Evolutionary conservation across 2,329 filamentous ascomycete species (phyloP), one percentile per base, ranked within the genome.

Genomic region (Didymella segeticola): DNA sequence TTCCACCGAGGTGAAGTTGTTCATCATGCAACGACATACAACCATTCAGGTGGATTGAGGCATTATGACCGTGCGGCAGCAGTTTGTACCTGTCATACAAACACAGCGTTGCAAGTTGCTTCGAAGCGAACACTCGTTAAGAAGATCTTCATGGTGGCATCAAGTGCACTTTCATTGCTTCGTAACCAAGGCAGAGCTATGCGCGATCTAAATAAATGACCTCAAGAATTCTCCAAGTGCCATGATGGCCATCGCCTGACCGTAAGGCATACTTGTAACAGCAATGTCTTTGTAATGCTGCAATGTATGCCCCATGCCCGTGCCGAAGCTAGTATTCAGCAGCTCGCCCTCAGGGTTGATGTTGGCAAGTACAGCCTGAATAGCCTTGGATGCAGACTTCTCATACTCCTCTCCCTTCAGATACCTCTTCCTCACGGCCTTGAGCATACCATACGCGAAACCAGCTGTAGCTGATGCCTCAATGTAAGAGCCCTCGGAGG

Each of bases 171-270:
- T 29, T 45, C 31, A 39, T 43, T 54, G 27, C 20, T 38, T 33
- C 23, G 34, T 54, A 10, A 31, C 17, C 3, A 12, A 2, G 7
- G 4, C 1, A 14, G 10, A 49, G 17, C 14, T 36, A 30, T 29
- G 15, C 36, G 15, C 4, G 5, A n/a, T 49, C 57, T 74, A 83
- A 30, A 83, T 75, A 56, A 83, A 88, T 26, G 81, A 81, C 41
- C 88, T 80, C 72, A 90, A 69, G 63, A 88, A 89, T 75, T 93
- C 90, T 0, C 88, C 89, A 59, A 93, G 71, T 0, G 88, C 86
- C 86, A 93, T 91, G 58, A 92, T 91, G 0, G 88, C 89, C 89
- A 93, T 92, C 0, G 89, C 88, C 72, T 93, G 90, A 0, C 90
- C 90, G 64, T 93, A 93, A 6, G 89, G 90, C 90, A 93, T 93